Percentiles rank a stretch among this genome's conserved stretches.
Conservation (phyloP, 2,329 filamentous ascomycete genomes). For the Exophiala phaeomuriformis region DNA sequence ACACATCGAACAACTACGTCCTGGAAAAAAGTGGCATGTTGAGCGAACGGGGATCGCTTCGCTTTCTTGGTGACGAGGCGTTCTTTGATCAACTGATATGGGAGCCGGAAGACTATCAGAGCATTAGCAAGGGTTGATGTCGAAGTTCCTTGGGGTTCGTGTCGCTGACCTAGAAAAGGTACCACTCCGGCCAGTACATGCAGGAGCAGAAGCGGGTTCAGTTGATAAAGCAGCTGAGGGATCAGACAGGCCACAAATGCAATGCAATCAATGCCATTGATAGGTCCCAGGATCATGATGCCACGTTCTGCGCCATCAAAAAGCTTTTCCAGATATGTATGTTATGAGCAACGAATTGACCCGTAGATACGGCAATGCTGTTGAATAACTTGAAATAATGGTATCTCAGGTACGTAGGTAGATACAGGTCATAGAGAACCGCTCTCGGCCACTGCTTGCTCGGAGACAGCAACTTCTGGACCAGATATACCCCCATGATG, state of each 20-base stretch:
- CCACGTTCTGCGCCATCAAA: too few species aligned
- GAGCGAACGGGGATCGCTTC: constrained; percentile 56
- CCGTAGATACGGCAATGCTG: neutral
- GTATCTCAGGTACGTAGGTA: too few species aligned
- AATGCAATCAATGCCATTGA: constrained; percentile 68
- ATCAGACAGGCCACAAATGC: constrained; percentile 64
- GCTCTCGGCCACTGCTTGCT: too few species aligned
- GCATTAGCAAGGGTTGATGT: neutral
- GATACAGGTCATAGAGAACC: too few species aligned
- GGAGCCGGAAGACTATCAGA: constrained; percentile 43
- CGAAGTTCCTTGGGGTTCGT: neutral
- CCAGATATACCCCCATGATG: too few species aligned
- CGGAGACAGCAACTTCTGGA: too few species aligned
- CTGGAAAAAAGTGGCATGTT: constrained; percentile 64
- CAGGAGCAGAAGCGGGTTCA: constrained; percentile 55
- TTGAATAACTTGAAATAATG: too few species aligned
- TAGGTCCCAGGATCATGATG: constrained; percentile 63
- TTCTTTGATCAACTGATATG: constrained; percentile 52
- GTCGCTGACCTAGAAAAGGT: constrained; percentile 61
- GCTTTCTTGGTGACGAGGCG: constrained; percentile 45
- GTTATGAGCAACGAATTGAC: too few species aligned
- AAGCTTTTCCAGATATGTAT: too few species aligned
- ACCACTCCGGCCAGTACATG: constrained; percentile 51
- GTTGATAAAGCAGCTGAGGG: constrained; percentile 63
- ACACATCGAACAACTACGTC: constrained; percentile 71